A percentile compares a stretch with the other conserved stretches of the same genome.
Evolutionary conservation across 129 eudicot species (phyloP).

Genomic region (Chrysanthemum makinoi): DNA sequence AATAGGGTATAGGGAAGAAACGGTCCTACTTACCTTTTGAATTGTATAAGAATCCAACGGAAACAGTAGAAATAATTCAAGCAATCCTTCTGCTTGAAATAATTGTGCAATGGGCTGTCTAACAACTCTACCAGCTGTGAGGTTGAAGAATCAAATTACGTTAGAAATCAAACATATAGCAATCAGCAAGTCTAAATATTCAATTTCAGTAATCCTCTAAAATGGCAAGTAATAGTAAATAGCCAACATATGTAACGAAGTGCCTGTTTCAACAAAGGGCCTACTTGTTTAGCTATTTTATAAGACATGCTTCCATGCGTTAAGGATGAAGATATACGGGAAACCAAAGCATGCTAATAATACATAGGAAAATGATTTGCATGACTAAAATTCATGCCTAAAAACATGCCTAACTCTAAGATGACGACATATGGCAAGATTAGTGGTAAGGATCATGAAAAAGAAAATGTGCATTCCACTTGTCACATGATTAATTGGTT

Average conservation of each 20-base stretch:
- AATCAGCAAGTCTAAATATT: background rate
- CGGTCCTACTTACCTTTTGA: constrained; percentile 53
- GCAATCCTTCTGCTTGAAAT: constrained; percentile 68
- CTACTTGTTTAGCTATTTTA: background rate
- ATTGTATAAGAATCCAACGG: constrained; percentile 90
- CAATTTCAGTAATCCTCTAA: background rate
- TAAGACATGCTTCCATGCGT: background rate
- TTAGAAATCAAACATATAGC: constrained; percentile 17
- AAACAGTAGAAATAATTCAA: constrained; percentile 82
- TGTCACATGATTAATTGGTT: too few relatives aligned
- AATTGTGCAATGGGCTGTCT: constrained; percentile 68
- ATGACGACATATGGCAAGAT: too few relatives aligned
- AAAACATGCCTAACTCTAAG: too few relatives aligned
- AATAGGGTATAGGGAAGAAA: background rate
- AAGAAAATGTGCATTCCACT: too few relatives aligned
- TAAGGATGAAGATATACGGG: background rate
- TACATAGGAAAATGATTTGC: too few relatives aligned
- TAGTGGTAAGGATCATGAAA: too few relatives aligned
- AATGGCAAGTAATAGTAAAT: background rate
- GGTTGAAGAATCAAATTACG: background rate
- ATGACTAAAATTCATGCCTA: too few relatives aligned
- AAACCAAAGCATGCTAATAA: background rate
- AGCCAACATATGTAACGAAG: background rate
- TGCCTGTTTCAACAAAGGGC: background rate
- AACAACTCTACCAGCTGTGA: constrained; percentile 74